Percentiles rank a stretch among this genome's conserved stretches.
Conservation (phyloP, 2,329 filamentous ascomycete species). For the Dactylellina parvicollis region DNA sequence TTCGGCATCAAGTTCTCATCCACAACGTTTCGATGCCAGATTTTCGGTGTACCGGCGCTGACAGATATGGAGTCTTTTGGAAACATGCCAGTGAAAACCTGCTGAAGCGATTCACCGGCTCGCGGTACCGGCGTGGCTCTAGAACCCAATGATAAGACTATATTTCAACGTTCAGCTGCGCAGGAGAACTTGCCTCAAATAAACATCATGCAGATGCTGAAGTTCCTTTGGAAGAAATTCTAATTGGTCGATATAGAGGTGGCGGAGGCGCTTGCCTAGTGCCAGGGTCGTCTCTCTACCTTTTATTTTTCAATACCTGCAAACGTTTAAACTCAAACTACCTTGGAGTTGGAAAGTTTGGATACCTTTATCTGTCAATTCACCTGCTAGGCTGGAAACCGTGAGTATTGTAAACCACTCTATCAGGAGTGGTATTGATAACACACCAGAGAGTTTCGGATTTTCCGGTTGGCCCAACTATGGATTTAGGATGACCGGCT, state of each 20-base stretch:
- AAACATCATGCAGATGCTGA: constrained; percentile 69
- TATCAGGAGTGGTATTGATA: constrained; percentile 57
- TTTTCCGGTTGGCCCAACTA: constrained; percentile 73
- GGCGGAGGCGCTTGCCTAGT: constrained; percentile 74
- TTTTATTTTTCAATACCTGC: constrained; percentile 58
- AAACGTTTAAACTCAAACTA: not conserved
- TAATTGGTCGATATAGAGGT: constrained; percentile 79
- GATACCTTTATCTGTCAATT: constrained; percentile 71
- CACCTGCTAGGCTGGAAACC: constrained; percentile 66
- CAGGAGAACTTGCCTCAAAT: constrained; percentile 68
- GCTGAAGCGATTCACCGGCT: constrained; percentile 79
- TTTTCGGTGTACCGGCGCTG: constrained; percentile 56
- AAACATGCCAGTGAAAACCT: constrained; percentile 79
- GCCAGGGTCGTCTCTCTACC: constrained; percentile 77
- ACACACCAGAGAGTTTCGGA: constrained; percentile 83
- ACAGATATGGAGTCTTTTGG: constrained; percentile 67
- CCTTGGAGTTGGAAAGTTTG: not conserved
- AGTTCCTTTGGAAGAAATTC: constrained; percentile 71
- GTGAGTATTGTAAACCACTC: constrained; percentile 11
- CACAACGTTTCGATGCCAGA: constrained; percentile 60
- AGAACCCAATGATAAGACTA: not conserved
- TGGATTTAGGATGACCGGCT: constrained; percentile 75
- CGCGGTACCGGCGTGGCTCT: constrained; percentile 75
- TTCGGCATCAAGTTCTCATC: constrained; percentile 86
- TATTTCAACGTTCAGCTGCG: not conserved